Base-by-base conservation (phyloP, 129 eudicot species). In the Cynara cardunculus region DNA sequence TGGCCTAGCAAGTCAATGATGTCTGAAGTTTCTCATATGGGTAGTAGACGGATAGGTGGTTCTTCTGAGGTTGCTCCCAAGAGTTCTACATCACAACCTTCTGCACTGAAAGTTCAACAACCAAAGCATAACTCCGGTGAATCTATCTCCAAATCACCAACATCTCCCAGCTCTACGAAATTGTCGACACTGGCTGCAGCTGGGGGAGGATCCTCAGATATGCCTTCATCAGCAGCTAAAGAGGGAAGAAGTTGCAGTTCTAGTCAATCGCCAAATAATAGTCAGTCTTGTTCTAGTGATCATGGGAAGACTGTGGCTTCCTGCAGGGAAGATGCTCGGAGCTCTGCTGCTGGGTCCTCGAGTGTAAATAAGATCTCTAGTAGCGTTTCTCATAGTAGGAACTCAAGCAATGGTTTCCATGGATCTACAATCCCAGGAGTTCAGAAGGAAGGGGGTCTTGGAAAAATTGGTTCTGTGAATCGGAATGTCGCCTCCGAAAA, bases 171-270 rank as follows among this genome's bases (percentile, higher is more conserved):
- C 62, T 49, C 62, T 49, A 49, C 62, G 62, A 49, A 49, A 16
- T 16, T 49, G 13, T 72, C 80, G 14, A 64, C 67, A 81, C 66
- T 84, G 2, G 69, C 87, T 4, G 81, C 86, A 78, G 86, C 56
- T 76, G 81, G 82, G 41, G 82, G 56, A 25, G 87, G 81, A 16
- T 85, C 90, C 53, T 85, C 87, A 0, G 90, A 87, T 46, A 25
- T 81, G 24, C 89, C 87, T 27, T 86, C 78, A 3, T 49, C 91
- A 72, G 74, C 85, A 0, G 69, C 81, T 53, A 91, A 86, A 86
- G 98, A 94, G 62, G 97, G 90, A 19, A 94, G 85, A 71, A 91
- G 97, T 86, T 85, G 89, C 49, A 87, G 95, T 69, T 90, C 98
- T 31, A 89, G 93, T 83, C 98, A 90, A 78, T 94, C 97, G 30